A percentile compares a stretch with the other conserved stretches of the same genome.
Conservation (phyloP, 257 asterid species). For the Solanum infundibuliforme region DNA sequence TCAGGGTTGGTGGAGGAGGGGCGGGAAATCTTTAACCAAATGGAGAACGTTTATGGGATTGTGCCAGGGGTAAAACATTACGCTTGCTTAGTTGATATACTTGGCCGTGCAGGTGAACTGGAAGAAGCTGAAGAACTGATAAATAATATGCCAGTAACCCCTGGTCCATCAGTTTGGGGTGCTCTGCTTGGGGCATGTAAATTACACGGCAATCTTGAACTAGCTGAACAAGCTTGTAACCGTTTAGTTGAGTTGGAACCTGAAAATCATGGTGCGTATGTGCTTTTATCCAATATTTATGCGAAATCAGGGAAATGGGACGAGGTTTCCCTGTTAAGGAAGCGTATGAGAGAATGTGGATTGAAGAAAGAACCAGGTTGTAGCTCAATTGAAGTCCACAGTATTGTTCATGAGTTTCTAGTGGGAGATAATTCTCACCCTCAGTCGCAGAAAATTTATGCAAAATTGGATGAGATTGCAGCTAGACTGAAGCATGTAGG, state of each 20-base stretch:
- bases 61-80: slow-evolving; percentile 52
- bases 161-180: slow-evolving; percentile 60
- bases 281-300: slow-evolving; percentile 49
- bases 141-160: slow-evolving; percentile 43
- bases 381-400: slow-evolving; percentile 62
- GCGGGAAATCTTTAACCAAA: slow-evolving; percentile 29
- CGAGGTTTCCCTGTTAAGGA: slow-evolving; percentile 48
- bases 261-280: slow-evolving; percentile 54
- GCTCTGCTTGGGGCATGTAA: slow-evolving; percentile 71
- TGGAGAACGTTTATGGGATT: slow-evolving; percentile 39
- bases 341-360: slow-evolving; percentile 50
- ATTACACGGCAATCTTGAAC: slow-evolving; percentile 41
- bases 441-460: slow-evolving; percentile 36
- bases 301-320: slow-evolving; percentile 64
- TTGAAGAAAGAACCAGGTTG: slow-evolving; percentile 80
- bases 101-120: slow-evolving; percentile 69
- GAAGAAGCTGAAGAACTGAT: slow-evolving; percentile 49
- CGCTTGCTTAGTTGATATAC: slow-evolving; percentile 72
- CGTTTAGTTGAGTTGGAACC: slow-evolving; percentile 59
- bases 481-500: slow-evolving; percentile 30
- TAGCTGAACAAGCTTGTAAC: slow-evolving; percentile 50
- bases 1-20: slow-evolving; percentile 72
- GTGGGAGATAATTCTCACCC: slow-evolving; percentile 55
- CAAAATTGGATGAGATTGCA: slow-evolving; percentile 53
- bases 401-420: slow-evolving; percentile 55